A percentile compares a stretch with the other conserved stretches of the same genome.
phyloP scores from a whole-genome alignment of 805 yeast species.

The Saturnispora quitensis region DNA sequence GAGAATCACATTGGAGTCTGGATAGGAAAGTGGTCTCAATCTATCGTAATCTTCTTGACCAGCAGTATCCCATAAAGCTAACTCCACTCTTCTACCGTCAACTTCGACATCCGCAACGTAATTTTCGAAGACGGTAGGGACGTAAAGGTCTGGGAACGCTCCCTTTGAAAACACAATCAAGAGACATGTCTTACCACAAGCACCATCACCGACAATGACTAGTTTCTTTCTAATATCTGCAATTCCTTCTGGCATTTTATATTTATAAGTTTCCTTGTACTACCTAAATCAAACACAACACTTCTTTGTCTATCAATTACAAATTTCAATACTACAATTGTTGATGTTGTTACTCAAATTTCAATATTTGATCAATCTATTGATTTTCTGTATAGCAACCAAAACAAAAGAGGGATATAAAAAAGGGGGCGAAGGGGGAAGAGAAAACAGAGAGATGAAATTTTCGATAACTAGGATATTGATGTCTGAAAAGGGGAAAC shows the following conservation, averaged over 20 bases:
- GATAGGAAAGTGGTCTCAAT: conserved; percentile 82
- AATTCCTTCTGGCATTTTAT: conserved; percentile 37
- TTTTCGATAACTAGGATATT: background rate
- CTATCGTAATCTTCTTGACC: conserved; percentile 98
- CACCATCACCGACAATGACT: conserved; percentile 96
- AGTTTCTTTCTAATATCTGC: conserved; percentile 66
- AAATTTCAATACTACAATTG: background rate
- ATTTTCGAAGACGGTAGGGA: conserved; percentile 94
- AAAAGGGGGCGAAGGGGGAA: background rate
- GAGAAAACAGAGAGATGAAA: background rate
- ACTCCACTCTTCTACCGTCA: conserved; percentile 84
- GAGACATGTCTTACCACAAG: conserved; percentile 92
- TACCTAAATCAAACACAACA: background rate
- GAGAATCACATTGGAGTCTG: conserved; percentile 84
- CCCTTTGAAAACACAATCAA: conserved; percentile 81
- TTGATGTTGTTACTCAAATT: background rate
- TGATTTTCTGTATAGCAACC: background rate
- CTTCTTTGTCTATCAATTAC: background rate
- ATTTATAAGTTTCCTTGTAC: background rate
- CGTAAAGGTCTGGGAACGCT: conserved; percentile 88
- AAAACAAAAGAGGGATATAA: background rate
- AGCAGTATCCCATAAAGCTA: conserved; percentile 97
- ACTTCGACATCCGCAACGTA: conserved; percentile 94
- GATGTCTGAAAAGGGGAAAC: background rate
- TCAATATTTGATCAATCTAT: background rate